Conservation (phyloP, 139 green algal genomes). For the Choricystis sp. region DNA sequence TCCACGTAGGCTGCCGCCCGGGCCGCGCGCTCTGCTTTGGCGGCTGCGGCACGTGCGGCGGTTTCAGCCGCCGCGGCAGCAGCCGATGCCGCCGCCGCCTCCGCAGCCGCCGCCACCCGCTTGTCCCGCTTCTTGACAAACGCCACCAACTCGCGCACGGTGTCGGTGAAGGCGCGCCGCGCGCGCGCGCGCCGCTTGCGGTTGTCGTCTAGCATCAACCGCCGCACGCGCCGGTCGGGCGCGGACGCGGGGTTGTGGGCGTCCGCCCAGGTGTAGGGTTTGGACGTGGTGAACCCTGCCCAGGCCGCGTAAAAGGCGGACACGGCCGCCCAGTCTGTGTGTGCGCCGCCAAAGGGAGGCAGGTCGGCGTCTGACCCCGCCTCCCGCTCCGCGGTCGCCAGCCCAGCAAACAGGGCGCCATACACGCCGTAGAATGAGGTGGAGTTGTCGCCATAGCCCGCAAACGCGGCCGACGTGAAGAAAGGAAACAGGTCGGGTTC, state of each 20-base stretch:
- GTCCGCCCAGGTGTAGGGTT: slow-evolving; percentile 78
- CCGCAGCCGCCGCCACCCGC: slow-evolving; percentile 35
- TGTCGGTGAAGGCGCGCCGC: slow-evolving; percentile 59
- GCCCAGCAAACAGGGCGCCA: slow-evolving; percentile 47
- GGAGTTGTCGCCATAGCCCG: slow-evolving; percentile 61
- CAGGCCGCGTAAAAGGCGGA: slow-evolving; percentile 71
- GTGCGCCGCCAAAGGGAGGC: slow-evolving; percentile 17
- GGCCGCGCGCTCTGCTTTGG: slow-evolving; percentile 17
- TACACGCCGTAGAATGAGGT: slow-evolving; percentile 87
- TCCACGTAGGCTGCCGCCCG: slow-evolving; percentile 21
- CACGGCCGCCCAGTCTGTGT: slow-evolving; percentile 29
- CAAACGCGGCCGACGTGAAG: slow-evolving; percentile 61
- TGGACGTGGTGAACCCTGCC: slow-evolving; percentile 54
- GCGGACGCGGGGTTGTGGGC: slow-evolving; percentile 65
- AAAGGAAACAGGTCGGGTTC: slow-evolving; percentile 68
- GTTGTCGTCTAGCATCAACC: slow-evolving; percentile 75
- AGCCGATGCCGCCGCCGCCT: slow-evolving; percentile 5
- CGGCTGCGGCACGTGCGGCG: slow-evolving; percentile 12
- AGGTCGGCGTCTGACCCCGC: slow-evolving; percentile 10
- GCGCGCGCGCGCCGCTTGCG: slow-evolving; percentile 31
- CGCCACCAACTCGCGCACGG: slow-evolving; percentile 61
- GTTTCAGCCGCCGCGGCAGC: neutral
- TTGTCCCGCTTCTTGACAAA: slow-evolving; percentile 83
- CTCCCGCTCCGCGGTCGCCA: slow-evolving; percentile 45
- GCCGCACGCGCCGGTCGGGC: slow-evolving; percentile 59